Conservation (phyloP, 2,329 filamentous ascomycete genomes). For the Neofusicoccum ribis region DNA sequence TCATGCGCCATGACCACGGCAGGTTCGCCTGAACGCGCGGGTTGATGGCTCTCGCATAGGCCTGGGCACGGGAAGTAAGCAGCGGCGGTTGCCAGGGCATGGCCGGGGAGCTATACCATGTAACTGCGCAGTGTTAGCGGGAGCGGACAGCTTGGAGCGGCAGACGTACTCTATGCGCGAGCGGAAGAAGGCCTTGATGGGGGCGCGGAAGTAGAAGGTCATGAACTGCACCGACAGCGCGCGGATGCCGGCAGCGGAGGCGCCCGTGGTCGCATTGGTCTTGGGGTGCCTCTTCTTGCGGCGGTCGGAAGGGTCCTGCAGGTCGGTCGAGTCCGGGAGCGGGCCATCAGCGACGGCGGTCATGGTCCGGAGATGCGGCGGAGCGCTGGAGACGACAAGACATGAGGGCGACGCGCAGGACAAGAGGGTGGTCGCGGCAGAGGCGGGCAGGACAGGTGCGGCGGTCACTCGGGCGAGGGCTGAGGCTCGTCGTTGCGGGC, state of each 20-base stretch:
- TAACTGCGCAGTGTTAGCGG: constrained; percentile 44
- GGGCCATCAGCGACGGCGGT: constrained; percentile 35
- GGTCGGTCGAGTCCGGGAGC: constrained; percentile 12
- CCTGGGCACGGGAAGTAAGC: constrained; percentile 40
- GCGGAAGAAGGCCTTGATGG: constrained; percentile 89
- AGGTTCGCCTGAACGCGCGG: constrained; percentile 52
- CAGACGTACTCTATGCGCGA: constrained; percentile 78
- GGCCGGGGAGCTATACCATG: constrained; percentile 43
- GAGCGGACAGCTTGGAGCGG: neutral
- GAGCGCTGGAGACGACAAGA: constrained; percentile 7
- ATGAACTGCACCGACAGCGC: constrained; percentile 75
- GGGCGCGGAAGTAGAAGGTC: constrained; percentile 85
- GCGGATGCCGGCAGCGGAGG: constrained; percentile 82
- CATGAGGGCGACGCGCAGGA: constrained; percentile 9
- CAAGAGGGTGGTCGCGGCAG: neutral
- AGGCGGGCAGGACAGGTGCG: neutral
- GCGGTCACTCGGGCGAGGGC: neutral
- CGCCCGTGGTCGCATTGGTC: constrained; percentile 66
- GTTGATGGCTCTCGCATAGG: constrained; percentile 64
- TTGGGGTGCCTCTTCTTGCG: constrained; percentile 46
- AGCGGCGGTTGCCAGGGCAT: neutral
- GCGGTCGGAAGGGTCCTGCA: constrained; percentile 13
- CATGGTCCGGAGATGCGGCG: constrained; percentile 36
- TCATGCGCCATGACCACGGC: constrained; percentile 63
- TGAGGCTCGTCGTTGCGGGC: neutral